A percentile compares a stretch with the other conserved stretches of the same genome.
Conservation (phyloP, 1,284 basidiomycete genomes). For the Vanrija sp. region DNA sequence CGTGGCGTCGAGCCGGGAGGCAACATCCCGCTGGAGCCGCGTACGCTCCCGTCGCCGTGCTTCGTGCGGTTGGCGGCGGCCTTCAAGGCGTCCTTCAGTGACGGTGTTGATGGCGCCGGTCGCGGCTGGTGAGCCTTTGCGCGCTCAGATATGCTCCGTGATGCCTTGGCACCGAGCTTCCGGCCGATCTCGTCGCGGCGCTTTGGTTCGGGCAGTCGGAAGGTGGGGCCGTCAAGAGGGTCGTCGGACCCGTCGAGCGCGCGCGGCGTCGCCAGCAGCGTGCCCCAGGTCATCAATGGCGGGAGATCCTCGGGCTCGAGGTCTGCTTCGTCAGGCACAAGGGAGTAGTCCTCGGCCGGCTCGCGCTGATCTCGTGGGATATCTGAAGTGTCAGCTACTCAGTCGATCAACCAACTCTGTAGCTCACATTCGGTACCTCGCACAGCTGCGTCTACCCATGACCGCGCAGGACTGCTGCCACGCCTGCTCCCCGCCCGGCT, state of each 20-base stretch:
- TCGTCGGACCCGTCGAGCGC: constrained; percentile 64
- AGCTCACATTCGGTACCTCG: constrained; percentile 58
- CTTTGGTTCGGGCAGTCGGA: constrained; percentile 66
- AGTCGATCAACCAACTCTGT: too few relatives aligned
- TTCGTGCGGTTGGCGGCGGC: constrained; percentile 40
- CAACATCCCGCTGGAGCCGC: constrained; percentile 55
- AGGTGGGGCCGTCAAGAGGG: constrained; percentile 57
- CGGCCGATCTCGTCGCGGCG: constrained; percentile 72
- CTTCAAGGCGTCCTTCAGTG: constrained; percentile 32
- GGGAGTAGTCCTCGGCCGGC: neutral
- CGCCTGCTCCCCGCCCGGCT: constrained; percentile 52
- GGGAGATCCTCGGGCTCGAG: constrained; percentile 74
- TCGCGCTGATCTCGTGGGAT: neutral
- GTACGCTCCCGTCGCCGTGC: constrained; percentile 4
- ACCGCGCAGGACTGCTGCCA: constrained; percentile 79
- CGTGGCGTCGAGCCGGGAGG: constrained; percentile 63
- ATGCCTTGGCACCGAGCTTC: constrained; percentile 62
- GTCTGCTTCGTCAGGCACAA: constrained; percentile 9
- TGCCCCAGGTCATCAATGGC: constrained; percentile 91
- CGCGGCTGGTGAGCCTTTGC: constrained; percentile 55
- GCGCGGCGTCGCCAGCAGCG: constrained; percentile 73
- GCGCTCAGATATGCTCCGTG: constrained; percentile 44
- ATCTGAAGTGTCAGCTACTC: neutral
- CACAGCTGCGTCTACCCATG: constrained; percentile 82
- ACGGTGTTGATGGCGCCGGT: constrained; percentile 50